phyloP scores from a whole-genome alignment of 2,329 filamentous ascomycete genomes.

The Pestalotiopsis sp. region DNA sequence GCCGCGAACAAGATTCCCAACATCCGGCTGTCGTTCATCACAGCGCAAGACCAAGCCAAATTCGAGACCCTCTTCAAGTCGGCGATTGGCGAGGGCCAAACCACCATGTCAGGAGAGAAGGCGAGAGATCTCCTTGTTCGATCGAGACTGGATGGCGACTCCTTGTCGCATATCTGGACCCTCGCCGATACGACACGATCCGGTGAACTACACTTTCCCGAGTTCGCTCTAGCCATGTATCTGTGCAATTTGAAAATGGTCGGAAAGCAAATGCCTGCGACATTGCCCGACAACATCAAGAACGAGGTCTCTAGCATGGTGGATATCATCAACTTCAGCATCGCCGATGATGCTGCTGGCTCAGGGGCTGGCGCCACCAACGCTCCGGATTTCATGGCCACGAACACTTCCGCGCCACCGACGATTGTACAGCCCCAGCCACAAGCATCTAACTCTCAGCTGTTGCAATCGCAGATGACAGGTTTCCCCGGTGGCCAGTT shows the following conservation, averaged over 20 bases:
- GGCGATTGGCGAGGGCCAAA: constrained; percentile 80
- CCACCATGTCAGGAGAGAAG: constrained; percentile 89
- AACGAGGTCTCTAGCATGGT: constrained; percentile 99
- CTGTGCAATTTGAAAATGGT: constrained; percentile 93
- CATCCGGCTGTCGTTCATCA: constrained; percentile 94
- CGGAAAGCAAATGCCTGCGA: constrained; percentile 75
- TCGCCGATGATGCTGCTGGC: constrained; percentile 70
- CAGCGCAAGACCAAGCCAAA: constrained; percentile 89
- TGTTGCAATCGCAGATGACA: constrained; percentile 68
- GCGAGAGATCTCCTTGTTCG: constrained; percentile 86
- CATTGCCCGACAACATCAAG: constrained; percentile 80
- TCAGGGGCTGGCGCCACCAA: constrained; percentile 57
- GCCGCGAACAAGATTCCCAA: constrained; percentile 79
- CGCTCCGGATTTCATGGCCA: constrained; percentile 68
- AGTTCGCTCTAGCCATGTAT: constrained; percentile 98
- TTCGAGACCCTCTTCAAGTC: constrained; percentile 98
- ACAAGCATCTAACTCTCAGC: constrained; percentile 70
- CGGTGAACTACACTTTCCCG: constrained; percentile 93
- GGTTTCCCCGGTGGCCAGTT: constrained; percentile 60
- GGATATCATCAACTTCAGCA: constrained; percentile 95
- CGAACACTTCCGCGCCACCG: constrained; percentile 50
- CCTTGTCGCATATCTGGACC: constrained; percentile 92
- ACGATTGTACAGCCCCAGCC: constrained; percentile 71
- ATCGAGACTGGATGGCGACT: constrained; percentile 84
- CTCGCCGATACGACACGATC: constrained; percentile 95